These are phyloP conservation scores for Irpex sp. DNA, from an alignment of 1,284 basidiomycete genomes.

Conservation along the genomic window DNA sequence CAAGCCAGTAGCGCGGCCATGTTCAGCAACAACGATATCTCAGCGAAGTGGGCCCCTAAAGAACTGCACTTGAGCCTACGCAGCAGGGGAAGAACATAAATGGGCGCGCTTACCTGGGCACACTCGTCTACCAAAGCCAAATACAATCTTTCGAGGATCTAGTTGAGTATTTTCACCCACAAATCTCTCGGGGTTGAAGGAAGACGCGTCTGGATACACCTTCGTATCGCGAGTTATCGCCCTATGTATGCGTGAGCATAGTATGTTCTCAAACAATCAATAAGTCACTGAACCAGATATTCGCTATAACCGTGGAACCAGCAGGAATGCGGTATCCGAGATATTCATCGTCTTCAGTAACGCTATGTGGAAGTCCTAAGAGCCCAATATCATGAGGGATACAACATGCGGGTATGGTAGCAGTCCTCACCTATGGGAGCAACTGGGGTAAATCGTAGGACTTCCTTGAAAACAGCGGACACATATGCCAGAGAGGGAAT, in stretches of 20 bases:
- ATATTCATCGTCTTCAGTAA: not conserved
- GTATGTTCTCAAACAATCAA: not conserved
- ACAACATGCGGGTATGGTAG: too few species aligned
- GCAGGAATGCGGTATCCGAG: not conserved
- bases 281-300: not conserved
- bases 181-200: constrained; percentile 18
- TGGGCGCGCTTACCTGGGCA: constrained; percentile 1
- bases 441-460: not conserved
- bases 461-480: not conserved
- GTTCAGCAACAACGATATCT: too few species aligned
- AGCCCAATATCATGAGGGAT: too few species aligned
- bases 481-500: not conserved
- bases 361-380: too few species aligned
- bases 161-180: constrained; percentile 9
- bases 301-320: not conserved
- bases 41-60: too few species aligned
- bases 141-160: constrained; percentile 1
- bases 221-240: constrained; percentile 21
- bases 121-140: constrained; percentile 19
- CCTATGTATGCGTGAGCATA: not conserved
- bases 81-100: too few species aligned
- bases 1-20: too few species aligned
- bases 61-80: too few species aligned
- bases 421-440: not conserved
- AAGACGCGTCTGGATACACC: constrained; percentile 15